Evolutionary conservation across 441 rosid species (phyloP), one percentile per base, ranked within the genome.

Genomic region (Bruguiera hainesii): DNA sequence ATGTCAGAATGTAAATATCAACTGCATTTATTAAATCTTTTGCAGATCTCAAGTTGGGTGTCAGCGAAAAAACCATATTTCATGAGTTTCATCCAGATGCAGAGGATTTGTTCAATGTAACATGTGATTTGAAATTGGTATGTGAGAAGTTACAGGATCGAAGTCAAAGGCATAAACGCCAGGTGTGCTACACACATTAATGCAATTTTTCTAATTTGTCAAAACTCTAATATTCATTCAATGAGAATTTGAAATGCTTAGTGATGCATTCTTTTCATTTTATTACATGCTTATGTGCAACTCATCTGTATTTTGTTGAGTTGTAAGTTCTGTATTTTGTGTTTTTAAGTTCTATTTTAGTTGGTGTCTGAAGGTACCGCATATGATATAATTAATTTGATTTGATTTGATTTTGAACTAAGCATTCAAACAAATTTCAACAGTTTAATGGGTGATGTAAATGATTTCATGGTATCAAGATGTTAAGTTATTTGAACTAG

Each of bases 31-130:
- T 67, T 30, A 4, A 69, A 42, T 83, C 21, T 33, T 30, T 66
- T 77, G 76, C 81, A 91, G 98, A 94, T 78, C 80, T 94, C 84
- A 94, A 94, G 81, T 73, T 94, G 86, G 98, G 98, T 64, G 85
- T 89, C 63, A 94, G 97, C 64, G 98, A 94, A 73, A 94, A 85
- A 80, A 88, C 89, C 79, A 84, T 94, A 72, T 94, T 94, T 77
- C 93, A 89, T 60, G 99, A 91, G 79, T 94, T 94, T 69, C 99
- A 94, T 80, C 96, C 96, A 0, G 99, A 91, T 87, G 98, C 98
- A 2, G 97, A 94, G 77, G 97, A 94, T 75, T 77, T 94, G 79
- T 94, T 94, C 72, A 91, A 94, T 71, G 99, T 94, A 69, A 94
- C 98, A 0, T 94, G 98, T 78, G 99, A 94, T 83, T 77, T 94